Percentiles rank a stretch among this genome's conserved stretches.
These are phyloP conservation scores for Aspergillus sp. DNA, from an alignment of 2,329 filamentous ascomycete species.

Conservation along the genomic window DNA sequence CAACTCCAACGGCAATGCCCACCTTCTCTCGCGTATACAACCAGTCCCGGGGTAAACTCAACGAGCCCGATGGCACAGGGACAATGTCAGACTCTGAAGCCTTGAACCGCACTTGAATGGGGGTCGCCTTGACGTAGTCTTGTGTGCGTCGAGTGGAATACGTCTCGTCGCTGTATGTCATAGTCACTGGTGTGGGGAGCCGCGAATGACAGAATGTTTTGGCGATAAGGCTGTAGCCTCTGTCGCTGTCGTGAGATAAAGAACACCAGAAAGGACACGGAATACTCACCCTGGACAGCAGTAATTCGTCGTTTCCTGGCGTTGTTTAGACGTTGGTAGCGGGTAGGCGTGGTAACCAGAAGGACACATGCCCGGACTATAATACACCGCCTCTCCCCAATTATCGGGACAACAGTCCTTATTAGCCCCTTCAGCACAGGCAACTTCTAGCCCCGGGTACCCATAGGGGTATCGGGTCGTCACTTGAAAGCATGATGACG, in stretches of 20 bases:
- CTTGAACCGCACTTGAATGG: conserved; percentile 15
- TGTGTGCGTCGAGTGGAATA: conserved; percentile 1
- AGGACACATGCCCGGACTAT: conserved; percentile 15
- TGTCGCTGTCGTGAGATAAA: background rate
- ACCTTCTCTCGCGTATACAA: conserved; percentile 9
- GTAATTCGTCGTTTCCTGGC: conserved; percentile 11
- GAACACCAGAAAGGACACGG: background rate
- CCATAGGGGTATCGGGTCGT: background rate
- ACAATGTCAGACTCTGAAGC: conserved; percentile 11
- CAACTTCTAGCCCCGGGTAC: conserved; percentile 3
- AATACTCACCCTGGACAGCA: conserved; percentile 13
- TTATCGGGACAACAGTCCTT: conserved; percentile 11
- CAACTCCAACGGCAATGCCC: conserved; percentile 7
- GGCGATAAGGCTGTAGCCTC: background rate
- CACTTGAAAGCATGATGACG: conserved; percentile 9
- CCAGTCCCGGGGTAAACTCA: conserved; percentile 1
- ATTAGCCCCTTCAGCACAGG: conserved; percentile 7
- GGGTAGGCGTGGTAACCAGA: conserved; percentile 11
- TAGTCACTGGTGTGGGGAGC: background rate
- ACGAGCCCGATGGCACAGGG: conserved; percentile 5
- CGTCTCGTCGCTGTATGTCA: conserved; percentile 5
- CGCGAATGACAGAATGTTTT: background rate
- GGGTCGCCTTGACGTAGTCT: conserved; percentile 10
- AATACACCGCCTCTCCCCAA: conserved; percentile 11
- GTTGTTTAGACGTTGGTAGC: conserved; percentile 11